Percentiles rank a stretch among this genome's conserved stretches.
Evolutionary conservation across 345 rosid species (phyloP).

Genomic region (Corymbia maculata): DNA sequence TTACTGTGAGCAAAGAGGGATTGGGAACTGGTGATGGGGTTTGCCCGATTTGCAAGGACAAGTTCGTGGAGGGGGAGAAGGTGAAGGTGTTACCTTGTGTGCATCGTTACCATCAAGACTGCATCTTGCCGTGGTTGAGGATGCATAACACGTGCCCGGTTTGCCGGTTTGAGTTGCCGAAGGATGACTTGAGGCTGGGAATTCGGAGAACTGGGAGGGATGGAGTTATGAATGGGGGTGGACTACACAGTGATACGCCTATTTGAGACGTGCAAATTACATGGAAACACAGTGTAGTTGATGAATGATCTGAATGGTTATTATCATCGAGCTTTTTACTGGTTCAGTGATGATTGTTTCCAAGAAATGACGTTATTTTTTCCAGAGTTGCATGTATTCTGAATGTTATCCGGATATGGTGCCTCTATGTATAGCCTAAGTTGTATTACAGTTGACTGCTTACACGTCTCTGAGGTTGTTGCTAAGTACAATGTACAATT

Average conservation of each 20-base stretch:
- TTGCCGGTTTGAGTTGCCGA: conserved; percentile 38
- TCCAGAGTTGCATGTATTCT: not conserved
- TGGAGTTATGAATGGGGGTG: not conserved
- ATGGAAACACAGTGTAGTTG: not conserved
- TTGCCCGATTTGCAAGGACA: conserved; percentile 47
- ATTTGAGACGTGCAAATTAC: not conserved
- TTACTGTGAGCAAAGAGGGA: conserved; percentile 20
- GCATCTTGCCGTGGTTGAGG: conserved; percentile 43
- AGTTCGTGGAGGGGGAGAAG: conserved; percentile 20
- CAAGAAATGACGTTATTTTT: not conserved
- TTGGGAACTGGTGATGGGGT: conserved; percentile 7
- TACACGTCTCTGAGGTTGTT: not conserved
- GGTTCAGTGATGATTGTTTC: not conserved
- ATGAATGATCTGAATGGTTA: not conserved
- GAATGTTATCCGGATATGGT: not conserved
- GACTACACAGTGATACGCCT: not conserved
- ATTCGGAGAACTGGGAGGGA: not conserved
- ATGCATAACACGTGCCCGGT: conserved; percentile 43
- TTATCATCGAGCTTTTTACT: not conserved
- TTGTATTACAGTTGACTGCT: not conserved
- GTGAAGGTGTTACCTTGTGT: conserved; percentile 33
- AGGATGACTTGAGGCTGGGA: conserved; percentile 15
- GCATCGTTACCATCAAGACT: conserved; percentile 37
- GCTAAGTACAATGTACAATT: not conserved
- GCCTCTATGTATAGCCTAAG: not conserved